Evolutionary conservation across 2,329 filamentous ascomycete species (phyloP), one percentile per base, ranked within the genome.

Genomic region (Hypoxylon sp.): DNA sequence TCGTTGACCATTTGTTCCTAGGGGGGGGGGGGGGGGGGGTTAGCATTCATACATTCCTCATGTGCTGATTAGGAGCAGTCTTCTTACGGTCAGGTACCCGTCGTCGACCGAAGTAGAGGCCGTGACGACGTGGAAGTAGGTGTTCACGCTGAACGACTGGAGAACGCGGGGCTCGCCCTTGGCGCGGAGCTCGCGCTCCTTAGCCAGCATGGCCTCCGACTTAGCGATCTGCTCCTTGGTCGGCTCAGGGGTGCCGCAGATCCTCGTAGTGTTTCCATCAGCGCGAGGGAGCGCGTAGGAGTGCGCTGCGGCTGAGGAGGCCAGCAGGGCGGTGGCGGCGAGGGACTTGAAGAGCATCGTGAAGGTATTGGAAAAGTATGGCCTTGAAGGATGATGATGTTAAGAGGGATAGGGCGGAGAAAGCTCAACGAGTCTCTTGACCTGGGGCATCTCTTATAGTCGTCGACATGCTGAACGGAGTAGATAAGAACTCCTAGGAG

Each of bases 41-140:
- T n/a, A n/a, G n/a, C n/a, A n/a, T n/a, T n/a, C n/a, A n/a, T n/a
- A n/a, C n/a, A n/a, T n/a, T n/a, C n/a, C n/a, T n/a, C n/a, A n/a
- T n/a, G n/a, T n/a, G n/a, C n/a, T n/a, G n/a, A n/a, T 68, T 59
- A 68, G 61, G 23, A 50, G 20, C 6, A 15, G 33, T 1, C 9
- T 41, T 4, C 69, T 49, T 68, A 77, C 75, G 1, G 70, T 73
- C 23, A 78, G 48, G 47, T 77, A 77, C 15, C 75, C 75, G 27
- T 68, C 75, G 46, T 55, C 57, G 15, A 66, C 48, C 2, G 66
- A 61, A n/a, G 42, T 65, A 9, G 69, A 70, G 3, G 67, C 55
- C n/a, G 75, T 70, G 47, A 77, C 68, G 17, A 77, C 69, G 64
- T 77, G 74, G 63, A 76, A 73, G 63, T 77, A 75, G 40, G 74